Evolutionary conservation across 192 early-diverging fungal species (phyloP), one percentile per base, ranked within the genome.

Genomic region (Mortierella alpina): DNA sequence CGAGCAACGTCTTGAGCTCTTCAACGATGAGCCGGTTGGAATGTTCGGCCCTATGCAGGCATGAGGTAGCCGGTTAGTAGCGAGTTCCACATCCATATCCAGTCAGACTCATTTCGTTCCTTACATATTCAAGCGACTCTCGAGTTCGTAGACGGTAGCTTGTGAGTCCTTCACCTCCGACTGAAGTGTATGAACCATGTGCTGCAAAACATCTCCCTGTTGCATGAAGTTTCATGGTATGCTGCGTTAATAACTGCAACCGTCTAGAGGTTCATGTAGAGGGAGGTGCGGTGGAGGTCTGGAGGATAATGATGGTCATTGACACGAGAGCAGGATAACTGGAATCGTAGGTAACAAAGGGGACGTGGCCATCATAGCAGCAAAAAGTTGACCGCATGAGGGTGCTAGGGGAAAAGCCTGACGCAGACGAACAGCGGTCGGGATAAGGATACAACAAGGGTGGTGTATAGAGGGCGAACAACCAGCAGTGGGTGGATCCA

Each of bases 1-100:
- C 66, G 40, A 80, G 70, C 17, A 80, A 55, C 60, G 53, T 68
- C 48, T 72, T 63, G 23, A 80, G 70, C 60, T 80, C 77, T 51
- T 80, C 77, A 22, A 80, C 60, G 46, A 80, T 80, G 50, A 46
- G 54, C 22, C 59, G 54, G 55, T 62, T 72, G 31, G 70, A 72
- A 52, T 72, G 47, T 55, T 80, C 77, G 62, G 77, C 77, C 48
- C 77, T 80, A 61, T 48, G 42, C 7, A 52, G 9, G 17, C 53
- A 52, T 31, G 48, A 50, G 20, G 42, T 31, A 54, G 39, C 15
- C n/a, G 51, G 65, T 42, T 18, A 53, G 40, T 54, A 39, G 52
- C 55, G 17, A 39, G 53, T 23, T 48, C 44, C 47, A 7, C 6
- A 0, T 61, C 41, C 31, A 15, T 60, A 6, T 42, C 7, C 39